Percentiles rank a stretch among this genome's conserved stretches.
Conservation (phyloP, 768 basidiomycete genomes). For the Lactarius sp. region DNA sequence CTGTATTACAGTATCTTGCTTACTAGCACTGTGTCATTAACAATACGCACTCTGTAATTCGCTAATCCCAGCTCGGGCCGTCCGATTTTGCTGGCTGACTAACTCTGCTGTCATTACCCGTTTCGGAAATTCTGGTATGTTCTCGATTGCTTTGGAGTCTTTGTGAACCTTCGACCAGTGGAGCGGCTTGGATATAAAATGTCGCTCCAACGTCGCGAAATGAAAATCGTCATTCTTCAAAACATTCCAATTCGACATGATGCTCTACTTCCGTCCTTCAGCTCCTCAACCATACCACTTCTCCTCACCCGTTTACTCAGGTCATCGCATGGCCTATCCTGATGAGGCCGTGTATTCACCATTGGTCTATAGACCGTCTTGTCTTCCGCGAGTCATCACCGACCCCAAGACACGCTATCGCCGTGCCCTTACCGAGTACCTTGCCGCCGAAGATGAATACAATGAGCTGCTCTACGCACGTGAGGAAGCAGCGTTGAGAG, state of each 20-base stretch:
- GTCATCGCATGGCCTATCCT: not conserved
- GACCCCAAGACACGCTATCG: slow-evolving; percentile 18
- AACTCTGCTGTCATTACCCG: not conserved
- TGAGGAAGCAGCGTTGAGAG: slow-evolving; percentile 1
- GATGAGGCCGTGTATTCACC: not conserved
- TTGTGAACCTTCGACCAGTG: not conserved
- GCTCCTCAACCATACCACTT: not conserved
- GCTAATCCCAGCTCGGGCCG: not conserved
- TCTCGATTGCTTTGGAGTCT: not conserved
- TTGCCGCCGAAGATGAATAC: slow-evolving; percentile 20
- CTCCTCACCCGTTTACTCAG: not conserved
- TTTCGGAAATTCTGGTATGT: slow-evolving; percentile 7
- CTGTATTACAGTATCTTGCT: not conserved
- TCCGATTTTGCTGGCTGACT: not conserved
- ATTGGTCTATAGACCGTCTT: not conserved
- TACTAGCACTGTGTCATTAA: not conserved
- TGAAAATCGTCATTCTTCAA: not conserved
- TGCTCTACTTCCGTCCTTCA: slow-evolving; percentile 9
- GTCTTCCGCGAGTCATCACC: not conserved
- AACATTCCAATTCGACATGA: not conserved
- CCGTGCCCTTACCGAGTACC: slow-evolving; percentile 14
- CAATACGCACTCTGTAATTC: too few relatives aligned
- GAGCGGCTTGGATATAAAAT: slow-evolving; percentile 1
- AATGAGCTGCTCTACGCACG: not conserved
- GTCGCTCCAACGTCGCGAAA: not conserved